Evolutionary conservation across 1,284 basidiomycete genomes (phyloP).

Genomic region (Tilletiaria anomala): DNA sequence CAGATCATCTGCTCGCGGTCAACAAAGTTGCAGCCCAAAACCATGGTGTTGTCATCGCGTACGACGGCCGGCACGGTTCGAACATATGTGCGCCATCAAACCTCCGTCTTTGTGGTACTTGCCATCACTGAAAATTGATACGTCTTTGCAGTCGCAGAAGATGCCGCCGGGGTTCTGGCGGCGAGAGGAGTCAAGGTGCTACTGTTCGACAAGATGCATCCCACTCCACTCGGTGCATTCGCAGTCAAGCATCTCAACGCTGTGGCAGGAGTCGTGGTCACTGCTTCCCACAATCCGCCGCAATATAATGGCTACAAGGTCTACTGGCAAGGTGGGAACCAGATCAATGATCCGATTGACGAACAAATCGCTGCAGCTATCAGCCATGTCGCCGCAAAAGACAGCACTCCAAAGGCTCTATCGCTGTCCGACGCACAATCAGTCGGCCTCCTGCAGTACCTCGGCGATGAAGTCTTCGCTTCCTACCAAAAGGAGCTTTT

Average conservation of each 20-base stretch:
- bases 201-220: conserved; percentile 15
- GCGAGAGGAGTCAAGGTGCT: conserved; percentile 9
- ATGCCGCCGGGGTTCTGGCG: conserved; percentile 21
- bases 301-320: conserved; percentile 24
- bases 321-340: conserved; percentile 17
- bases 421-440: conserved; percentile 3
- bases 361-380: conserved; percentile 22
- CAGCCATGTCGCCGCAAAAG: conserved; percentile 8
- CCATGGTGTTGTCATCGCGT: conserved; percentile 29
- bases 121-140: not conserved
- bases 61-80: conserved; percentile 26
- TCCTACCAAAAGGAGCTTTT: conserved; percentile 15
- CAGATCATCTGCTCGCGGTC: conserved; percentile 13
- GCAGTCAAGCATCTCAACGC: conserved; percentile 22
- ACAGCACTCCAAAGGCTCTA: not conserved
- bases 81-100: conserved; percentile 6
- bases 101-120: not conserved
- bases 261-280: conserved; percentile 27
- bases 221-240: conserved; percentile 25
- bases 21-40: conserved; percentile 7
- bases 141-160: conserved; percentile 8
- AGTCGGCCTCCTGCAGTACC: conserved; percentile 7
- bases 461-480: conserved; percentile 15
- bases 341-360: conserved; percentile 31
- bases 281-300: conserved; percentile 29